phyloP scores from a whole-genome alignment of 2,329 filamentous ascomycete genomes.

The Cercospora zeina region DNA sequence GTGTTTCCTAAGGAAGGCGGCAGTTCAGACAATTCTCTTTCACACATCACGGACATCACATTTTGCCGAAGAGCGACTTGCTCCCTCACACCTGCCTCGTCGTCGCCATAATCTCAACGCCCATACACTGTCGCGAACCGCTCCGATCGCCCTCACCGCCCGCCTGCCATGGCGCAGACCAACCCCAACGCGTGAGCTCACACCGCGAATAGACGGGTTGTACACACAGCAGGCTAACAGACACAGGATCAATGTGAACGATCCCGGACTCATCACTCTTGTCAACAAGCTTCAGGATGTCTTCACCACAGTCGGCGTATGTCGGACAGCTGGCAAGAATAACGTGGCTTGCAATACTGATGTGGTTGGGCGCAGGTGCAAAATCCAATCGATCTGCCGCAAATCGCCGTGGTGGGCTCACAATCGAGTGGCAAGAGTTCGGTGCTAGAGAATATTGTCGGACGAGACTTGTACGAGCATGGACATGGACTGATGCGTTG shows the following conservation, averaged over 20 bases:
- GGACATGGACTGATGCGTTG: background rate
- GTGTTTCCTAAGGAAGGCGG: slow-evolving; percentile 7
- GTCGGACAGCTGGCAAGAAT: slow-evolving; percentile 40
- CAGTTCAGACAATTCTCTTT: slow-evolving; percentile 5
- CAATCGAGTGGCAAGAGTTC: slow-evolving; percentile 99
- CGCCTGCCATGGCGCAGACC: slow-evolving; percentile 38
- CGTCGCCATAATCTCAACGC: background rate
- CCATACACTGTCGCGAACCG: slow-evolving; percentile 1
- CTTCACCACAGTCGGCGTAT: slow-evolving; percentile 88
- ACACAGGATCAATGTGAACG: slow-evolving; percentile 68
- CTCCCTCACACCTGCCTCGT: background rate
- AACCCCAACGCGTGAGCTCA: slow-evolving; percentile 37
- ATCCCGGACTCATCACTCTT: slow-evolving; percentile 70
- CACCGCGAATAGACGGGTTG: background rate
- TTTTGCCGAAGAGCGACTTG: background rate
- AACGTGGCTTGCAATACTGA: slow-evolving; percentile 25
- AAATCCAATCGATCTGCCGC: slow-evolving; percentile 97
- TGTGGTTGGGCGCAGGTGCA: slow-evolving; percentile 66
- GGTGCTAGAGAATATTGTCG: slow-evolving; percentile 97
- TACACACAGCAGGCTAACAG: slow-evolving; percentile 15
- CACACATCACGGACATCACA: background rate
- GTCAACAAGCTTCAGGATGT: slow-evolving; percentile 99
- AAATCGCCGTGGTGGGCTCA: slow-evolving; percentile 97
- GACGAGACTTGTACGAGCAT: slow-evolving; percentile 86
- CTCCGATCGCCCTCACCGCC: slow-evolving; percentile 16